Evolutionary conservation across 192 early-diverging fungal genomes (phyloP).

Genomic region (Coemansia sp.): DNA sequence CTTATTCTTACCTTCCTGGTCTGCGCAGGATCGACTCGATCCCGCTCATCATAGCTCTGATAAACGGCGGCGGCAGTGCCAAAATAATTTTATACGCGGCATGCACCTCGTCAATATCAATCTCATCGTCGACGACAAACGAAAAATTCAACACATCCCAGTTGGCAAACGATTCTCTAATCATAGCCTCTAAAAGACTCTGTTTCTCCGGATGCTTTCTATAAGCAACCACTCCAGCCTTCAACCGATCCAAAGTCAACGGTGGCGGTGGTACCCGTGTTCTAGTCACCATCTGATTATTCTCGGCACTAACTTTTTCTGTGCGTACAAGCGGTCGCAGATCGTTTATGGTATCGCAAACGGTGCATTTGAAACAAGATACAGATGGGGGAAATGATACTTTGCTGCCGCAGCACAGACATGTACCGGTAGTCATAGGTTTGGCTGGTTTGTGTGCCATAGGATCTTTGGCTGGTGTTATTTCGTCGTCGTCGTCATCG

Average conservation of each 20-base stretch:
- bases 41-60: slow-evolving; percentile 74
- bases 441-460: not conserved
- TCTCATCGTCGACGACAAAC: slow-evolving; percentile 60
- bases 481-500: slow-evolving; percentile 6
- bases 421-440: slow-evolving; percentile 23
- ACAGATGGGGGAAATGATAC: slow-evolving; percentile 30
- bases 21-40: slow-evolving; percentile 70
- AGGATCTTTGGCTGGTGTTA: slow-evolving; percentile 1
- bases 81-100: slow-evolving; percentile 64
- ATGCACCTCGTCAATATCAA: slow-evolving; percentile 64
- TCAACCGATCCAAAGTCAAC: slow-evolving; percentile 50
- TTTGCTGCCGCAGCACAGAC: slow-evolving; percentile 44
- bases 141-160: slow-evolving; percentile 67
- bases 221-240: slow-evolving; percentile 42
- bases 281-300: slow-evolving; percentile 13
- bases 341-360: slow-evolving; percentile 87
- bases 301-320: slow-evolving; percentile 12
- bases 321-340: slow-evolving; percentile 33
- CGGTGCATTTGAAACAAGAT: slow-evolving; percentile 82
- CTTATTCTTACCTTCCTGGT: slow-evolving; percentile 44
- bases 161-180: slow-evolving; percentile 57
- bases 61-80: slow-evolving; percentile 62
- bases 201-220: slow-evolving; percentile 40
- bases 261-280: slow-evolving; percentile 32
- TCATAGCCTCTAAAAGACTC: slow-evolving; percentile 45